Evolutionary conservation across 495 filamentous ascomycete genomes (phyloP).

Genomic region (Oidiodendron maius): DNA sequence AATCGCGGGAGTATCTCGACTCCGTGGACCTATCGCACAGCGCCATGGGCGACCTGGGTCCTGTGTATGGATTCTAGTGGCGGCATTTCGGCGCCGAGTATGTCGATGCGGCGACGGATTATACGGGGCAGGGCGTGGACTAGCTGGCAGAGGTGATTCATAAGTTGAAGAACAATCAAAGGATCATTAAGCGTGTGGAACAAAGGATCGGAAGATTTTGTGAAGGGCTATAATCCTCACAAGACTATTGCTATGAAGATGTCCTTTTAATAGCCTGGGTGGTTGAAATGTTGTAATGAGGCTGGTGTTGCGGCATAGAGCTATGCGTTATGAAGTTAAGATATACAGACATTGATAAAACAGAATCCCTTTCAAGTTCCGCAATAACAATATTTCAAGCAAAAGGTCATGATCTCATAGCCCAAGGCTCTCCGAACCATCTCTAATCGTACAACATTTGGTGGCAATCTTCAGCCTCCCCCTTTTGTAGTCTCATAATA

Average conservation of each 20-base stretch:
- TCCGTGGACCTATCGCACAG: conserved; percentile 71
- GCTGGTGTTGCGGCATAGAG: too few relatives aligned
- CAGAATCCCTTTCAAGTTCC: too few relatives aligned
- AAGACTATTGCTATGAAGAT: conserved; percentile 95
- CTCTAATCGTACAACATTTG: too few relatives aligned
- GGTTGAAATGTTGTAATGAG: too few relatives aligned
- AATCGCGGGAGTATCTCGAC: conserved; percentile 83
- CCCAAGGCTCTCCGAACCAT: too few relatives aligned
- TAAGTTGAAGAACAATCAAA: conserved; percentile 75
- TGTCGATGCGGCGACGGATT: conserved; percentile 91
- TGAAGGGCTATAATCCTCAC: conserved; percentile 82
- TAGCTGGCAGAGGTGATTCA: conserved; percentile 80
- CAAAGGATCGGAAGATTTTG: conserved; percentile 89
- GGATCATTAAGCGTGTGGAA: too few relatives aligned
- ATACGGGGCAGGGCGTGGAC: conserved; percentile 91
- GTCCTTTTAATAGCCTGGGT: conserved; percentile 58
- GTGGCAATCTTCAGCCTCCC: too few relatives aligned
- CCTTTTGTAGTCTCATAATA: too few relatives aligned
- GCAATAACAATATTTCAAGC: too few relatives aligned
- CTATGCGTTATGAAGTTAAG: too few relatives aligned
- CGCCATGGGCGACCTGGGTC: conserved; percentile 82
- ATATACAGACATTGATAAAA: too few relatives aligned
- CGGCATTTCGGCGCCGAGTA: conserved; percentile 80
- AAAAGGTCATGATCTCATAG: too few relatives aligned
- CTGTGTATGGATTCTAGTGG: conserved; percentile 99